A percentile compares a stretch with the other conserved stretches of the same genome.
phyloP scores from a whole-genome alignment of 2,329 filamentous ascomycete genomes.

The Fusarium subglutinans region DNA sequence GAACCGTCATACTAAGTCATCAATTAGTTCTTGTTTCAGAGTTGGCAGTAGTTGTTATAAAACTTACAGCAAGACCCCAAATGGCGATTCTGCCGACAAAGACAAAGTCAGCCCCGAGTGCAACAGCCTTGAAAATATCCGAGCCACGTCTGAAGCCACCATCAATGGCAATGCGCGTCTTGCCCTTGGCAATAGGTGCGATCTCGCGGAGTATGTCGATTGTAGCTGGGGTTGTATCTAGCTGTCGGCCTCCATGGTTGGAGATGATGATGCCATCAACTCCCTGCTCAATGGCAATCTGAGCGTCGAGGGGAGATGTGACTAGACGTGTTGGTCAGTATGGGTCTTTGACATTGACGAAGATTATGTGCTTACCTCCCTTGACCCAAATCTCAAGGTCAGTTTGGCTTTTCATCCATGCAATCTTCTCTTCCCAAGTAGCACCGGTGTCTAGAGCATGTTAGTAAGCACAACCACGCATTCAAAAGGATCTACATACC shows the following conservation, averaged over 20 bases:
- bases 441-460: background rate
- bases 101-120: background rate
- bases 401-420: background rate
- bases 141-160: background rate
- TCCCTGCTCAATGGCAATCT: background rate
- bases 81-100: background rate
- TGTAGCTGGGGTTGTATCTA: background rate
- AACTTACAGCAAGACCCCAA: background rate
- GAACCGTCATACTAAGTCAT: background rate
- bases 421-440: background rate
- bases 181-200: background rate
- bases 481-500: background rate
- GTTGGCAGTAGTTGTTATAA: too few relatives aligned
- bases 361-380: background rate
- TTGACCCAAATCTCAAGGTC: background rate
- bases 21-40: background rate
- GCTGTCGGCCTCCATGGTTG: background rate
- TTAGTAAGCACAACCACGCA: background rate
- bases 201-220: background rate
- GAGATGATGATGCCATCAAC: background rate
- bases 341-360: background rate
- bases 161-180: background rate
- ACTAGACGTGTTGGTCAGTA: background rate
- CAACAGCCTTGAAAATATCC: background rate
- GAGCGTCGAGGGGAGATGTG: background rate